Evolutionary conservation across 257 asterid genomes (phyloP), one percentile per base, ranked within the genome.

Genomic region (Galeopsis tetrahit): DNA sequence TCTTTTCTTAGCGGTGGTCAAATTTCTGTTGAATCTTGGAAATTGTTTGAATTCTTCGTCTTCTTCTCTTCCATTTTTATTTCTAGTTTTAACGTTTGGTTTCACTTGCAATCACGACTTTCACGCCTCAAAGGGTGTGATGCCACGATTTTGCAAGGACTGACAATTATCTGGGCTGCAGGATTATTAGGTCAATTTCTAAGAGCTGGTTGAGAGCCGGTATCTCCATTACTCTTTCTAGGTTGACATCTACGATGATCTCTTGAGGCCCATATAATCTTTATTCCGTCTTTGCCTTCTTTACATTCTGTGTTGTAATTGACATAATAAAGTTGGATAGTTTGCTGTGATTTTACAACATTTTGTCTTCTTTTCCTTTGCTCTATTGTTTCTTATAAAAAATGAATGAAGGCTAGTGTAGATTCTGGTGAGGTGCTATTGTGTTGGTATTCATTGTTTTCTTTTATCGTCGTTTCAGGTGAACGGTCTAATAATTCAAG

Each of bases 151-250:
- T 44, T 72, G 73, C 73, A 36, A 73, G 72, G 72, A 76, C 89
- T 77, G 89, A 80, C 85, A 9, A 71, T 79, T 66, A 76, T 85
- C 79, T 83, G 88, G 87, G 83, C 77, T 85, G 89, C 89, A 82
- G 96, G 96, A 79, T 61, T 78, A 48, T 65, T 82, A 79, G 66
- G 59, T 68, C 82, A 79, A 81, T 78, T 78, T 75, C 75, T 82
- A 83, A 81, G 81, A 82, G 89, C 93, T 79, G 90, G 83, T 85
- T 86, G 90, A 83, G 89, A 84, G 86, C 83, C 82, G 68, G 82
- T 72, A 60, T 79, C 66, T 82, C 78, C 66, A 73, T 70, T 80
- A 63, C 82, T 73, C 40, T 65, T 65, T 73, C 75, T 83, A 80
- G 87, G 83, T 81, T 82, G 79, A 73, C 84, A 79, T 86, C 90